Conservation (phyloP, 2,329 filamentous ascomycete genomes). For the Teratosphaeria destructans region DNA sequence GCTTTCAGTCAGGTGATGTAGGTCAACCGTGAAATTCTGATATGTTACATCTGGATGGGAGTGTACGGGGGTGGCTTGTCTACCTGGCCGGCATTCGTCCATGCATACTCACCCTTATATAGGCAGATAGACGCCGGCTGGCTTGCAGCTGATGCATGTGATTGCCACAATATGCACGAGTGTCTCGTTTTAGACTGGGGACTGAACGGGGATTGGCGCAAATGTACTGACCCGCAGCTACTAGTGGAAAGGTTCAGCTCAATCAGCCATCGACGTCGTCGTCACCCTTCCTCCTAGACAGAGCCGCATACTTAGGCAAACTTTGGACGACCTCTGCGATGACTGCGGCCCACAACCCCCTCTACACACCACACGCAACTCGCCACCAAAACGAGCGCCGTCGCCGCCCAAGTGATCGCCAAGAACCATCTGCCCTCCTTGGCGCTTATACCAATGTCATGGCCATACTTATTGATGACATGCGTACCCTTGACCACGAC, state of each 20-base stretch:
- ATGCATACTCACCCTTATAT: neutral
- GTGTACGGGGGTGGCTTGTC: no score
- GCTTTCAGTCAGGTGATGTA: neutral
- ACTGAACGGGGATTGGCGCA: neutral
- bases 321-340: neutral
- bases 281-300: neutral
- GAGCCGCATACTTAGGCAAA: neutral
- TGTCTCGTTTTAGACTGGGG: neutral
- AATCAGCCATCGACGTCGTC: neutral
- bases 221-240: neutral
- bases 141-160: neutral
- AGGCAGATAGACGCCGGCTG: neutral
- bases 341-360: conserved; percentile 8
- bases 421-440: conserved; percentile 45
- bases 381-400: conserved; percentile 22
- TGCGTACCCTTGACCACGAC: conserved; percentile 44
- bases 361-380: conserved; percentile 20
- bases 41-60: neutral
- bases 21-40: neutral
- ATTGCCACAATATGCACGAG: neutral
- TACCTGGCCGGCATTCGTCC: neutral
- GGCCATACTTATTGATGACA: conserved; percentile 44
- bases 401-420: conserved; percentile 50
- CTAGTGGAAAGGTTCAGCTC: neutral
- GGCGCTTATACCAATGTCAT: conserved; percentile 39